Evolutionary conservation across 164 flowering plant genomes (phyloP).

Genomic region (Dillenia suffruticosa): DNA sequence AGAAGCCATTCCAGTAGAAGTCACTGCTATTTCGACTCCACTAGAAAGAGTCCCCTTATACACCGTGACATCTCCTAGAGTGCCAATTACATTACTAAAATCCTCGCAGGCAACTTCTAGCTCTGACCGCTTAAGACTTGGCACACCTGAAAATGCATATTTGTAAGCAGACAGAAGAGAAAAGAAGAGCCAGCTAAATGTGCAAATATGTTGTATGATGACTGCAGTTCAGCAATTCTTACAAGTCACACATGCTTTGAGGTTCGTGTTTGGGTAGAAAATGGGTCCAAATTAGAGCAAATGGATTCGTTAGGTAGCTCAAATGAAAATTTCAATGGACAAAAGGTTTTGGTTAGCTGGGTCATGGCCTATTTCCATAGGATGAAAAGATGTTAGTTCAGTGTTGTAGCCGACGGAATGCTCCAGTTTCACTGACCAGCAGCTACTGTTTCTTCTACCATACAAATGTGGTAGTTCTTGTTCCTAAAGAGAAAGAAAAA

Average conservation of each 20-base stretch:
- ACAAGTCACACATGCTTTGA: too few relatives aligned
- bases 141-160: constrained; percentile 49
- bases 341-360: too few relatives aligned
- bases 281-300: too few relatives aligned
- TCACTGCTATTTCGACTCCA: constrained; percentile 84
- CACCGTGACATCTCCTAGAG: constrained; percentile 44
- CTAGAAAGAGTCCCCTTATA: constrained; percentile 83
- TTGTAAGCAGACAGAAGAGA: not conserved
- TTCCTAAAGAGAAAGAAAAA: constrained; percentile 5
- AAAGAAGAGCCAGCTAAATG: too few relatives aligned
- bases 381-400: not conserved
- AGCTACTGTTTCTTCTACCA: not conserved
- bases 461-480: not conserved
- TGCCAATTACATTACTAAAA: constrained; percentile 77
- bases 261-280: too few relatives aligned
- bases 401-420: too few relatives aligned
- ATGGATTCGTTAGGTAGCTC: too few relatives aligned
- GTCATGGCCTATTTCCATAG: not conserved
- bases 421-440: too few relatives aligned
- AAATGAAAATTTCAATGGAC: too few relatives aligned
- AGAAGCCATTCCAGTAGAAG: constrained; percentile 33
- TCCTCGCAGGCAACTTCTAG: constrained; percentile 86
- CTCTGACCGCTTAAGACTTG: constrained; percentile 63
- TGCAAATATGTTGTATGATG: too few relatives aligned
- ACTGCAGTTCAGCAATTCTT: too few relatives aligned